Evolutionary conservation across 306 rosid genomes (phyloP), one percentile per base, ranked within the genome.

Genomic region (Glycine tomentella): DNA sequence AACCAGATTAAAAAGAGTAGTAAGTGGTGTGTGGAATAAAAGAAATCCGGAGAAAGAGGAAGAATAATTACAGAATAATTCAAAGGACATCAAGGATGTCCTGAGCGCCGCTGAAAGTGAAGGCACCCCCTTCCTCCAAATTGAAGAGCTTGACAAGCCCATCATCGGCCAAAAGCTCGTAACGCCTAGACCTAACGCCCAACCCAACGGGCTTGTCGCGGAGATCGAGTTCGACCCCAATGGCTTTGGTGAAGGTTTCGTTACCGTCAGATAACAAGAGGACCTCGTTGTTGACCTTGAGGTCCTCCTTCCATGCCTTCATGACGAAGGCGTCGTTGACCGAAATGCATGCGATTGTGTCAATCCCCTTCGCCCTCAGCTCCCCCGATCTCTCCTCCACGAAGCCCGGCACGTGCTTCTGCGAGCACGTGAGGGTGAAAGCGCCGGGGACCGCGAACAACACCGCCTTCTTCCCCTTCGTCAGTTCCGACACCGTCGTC

Each of bases 71-170:
- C n/a, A n/a, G n/a, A n/a, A 34, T 0, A 48, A 77, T 14, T 88
- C 82, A 94, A 40, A 95, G 92, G 8, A 69, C 72, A 46, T 92
- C 87, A 81, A 95, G 97, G 8, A 95, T 76, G 36, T 95, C 97
- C 51, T 95, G 97, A 63, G 98, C 97, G 17, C 97, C 85, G 15
- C 98, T 91, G 85, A 87, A 88, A 3, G 97, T 95, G 58, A 95
- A 93, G 7, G 99, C 96, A 15, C 99, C 99, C 3, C 99, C 99
- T 87, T 95, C 99, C 83, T 93, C 99, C 98, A 95, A 89, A 80
- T 95, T 93, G 87, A 95, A 88, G 63, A 93, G 71, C 91, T 93
- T 95, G 0, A 95, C 96, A 42, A 92, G 91, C 2, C 99, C 99
- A 81, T 95, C 97, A 40, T 93, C 98, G 0, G 99, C 97, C 89